Percentiles rank a stretch among this genome's conserved stretches.
These are phyloP conservation scores for Chamaenerion angustifolium DNA, from an alignment of 345 rosid genomes.

Conservation along the genomic window DNA sequence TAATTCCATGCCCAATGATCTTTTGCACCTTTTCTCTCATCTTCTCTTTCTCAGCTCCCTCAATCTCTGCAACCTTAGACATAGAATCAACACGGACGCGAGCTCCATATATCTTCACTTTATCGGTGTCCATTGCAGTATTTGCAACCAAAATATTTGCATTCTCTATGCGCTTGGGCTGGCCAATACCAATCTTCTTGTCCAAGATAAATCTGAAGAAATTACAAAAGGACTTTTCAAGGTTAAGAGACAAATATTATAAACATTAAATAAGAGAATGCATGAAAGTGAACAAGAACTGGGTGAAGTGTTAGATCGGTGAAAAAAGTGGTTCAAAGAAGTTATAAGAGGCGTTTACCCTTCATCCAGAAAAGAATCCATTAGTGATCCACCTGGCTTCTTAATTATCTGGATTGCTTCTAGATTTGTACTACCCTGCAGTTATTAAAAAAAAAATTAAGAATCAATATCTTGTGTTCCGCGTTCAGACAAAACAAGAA, in stretches of 20 bases:
- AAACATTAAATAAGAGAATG: not conserved
- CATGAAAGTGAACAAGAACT: not conserved
- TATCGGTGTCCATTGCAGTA: conserved; percentile 99
- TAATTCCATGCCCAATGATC: conserved; percentile 80
- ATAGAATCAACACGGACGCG: conserved; percentile 99
- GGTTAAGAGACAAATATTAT: too few species aligned
- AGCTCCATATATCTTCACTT: conserved; percentile 96
- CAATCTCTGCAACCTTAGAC: conserved; percentile 93
- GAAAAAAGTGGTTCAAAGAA: not conserved
- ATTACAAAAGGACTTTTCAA: not conserved
- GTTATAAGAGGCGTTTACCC: conserved; percentile 37
- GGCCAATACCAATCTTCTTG: conserved; percentile 97
- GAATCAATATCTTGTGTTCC: not conserved
- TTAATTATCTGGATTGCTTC: conserved; percentile 93
- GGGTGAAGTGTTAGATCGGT: not conserved
- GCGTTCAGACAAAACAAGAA: not conserved
- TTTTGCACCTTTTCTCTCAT: conserved; percentile 98
- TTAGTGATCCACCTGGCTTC: conserved; percentile 93
- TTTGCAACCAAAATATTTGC: conserved; percentile 96
- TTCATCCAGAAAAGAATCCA: conserved; percentile 95
- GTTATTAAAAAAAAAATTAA: not conserved
- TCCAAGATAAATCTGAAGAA: conserved; percentile 77
- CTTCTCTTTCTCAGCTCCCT: conserved; percentile 97
- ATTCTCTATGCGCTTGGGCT: conserved; percentile 90
- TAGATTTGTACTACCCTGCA: conserved; percentile 90